Conservation (phyloP, 805 yeast genomes). For the Candida boleticola region DNA sequence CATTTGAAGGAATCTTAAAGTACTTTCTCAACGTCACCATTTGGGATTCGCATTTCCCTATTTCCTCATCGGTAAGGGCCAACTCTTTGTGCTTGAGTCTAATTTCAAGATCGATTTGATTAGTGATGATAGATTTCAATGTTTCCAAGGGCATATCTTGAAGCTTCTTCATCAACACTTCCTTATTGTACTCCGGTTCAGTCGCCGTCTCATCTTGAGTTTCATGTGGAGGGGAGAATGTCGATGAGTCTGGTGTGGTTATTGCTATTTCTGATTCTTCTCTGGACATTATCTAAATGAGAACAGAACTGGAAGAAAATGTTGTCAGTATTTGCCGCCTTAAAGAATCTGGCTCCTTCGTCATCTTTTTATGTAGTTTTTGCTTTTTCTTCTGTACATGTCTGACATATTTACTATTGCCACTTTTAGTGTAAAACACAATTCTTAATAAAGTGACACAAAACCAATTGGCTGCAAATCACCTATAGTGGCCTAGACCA, state of each 20-base stretch:
- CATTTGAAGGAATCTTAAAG: conserved; percentile 39
- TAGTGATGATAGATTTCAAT: conserved; percentile 32
- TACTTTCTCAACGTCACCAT: conserved; percentile 49
- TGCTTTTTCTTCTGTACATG: no score
- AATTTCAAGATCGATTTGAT: conserved; percentile 59
- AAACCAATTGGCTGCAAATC: neutral
- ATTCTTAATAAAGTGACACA: neutral
- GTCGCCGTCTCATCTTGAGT: neutral
- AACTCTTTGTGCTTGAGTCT: conserved; percentile 58
- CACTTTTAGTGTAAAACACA: no score
- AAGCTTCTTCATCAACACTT: conserved; percentile 9
- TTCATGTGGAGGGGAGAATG: neutral
- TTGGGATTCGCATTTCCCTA: conserved; percentile 57
- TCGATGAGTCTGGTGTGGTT: conserved; percentile 1
- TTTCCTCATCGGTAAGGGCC: conserved; percentile 49
- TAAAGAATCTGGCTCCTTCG: no score
- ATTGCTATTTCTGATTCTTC: neutral
- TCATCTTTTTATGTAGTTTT: no score
- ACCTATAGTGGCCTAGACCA: neutral
- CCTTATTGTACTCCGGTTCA: conserved; percentile 6
- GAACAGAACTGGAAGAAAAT: no score
- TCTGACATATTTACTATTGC: no score
- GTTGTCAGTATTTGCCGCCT: no score
- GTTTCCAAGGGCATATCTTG: conserved; percentile 22
- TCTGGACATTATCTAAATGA: neutral